These are phyloP conservation scores for Fusarium haematococcum DNA, from an alignment of 2,329 filamentous ascomycete species.

Conservation along the genomic window DNA sequence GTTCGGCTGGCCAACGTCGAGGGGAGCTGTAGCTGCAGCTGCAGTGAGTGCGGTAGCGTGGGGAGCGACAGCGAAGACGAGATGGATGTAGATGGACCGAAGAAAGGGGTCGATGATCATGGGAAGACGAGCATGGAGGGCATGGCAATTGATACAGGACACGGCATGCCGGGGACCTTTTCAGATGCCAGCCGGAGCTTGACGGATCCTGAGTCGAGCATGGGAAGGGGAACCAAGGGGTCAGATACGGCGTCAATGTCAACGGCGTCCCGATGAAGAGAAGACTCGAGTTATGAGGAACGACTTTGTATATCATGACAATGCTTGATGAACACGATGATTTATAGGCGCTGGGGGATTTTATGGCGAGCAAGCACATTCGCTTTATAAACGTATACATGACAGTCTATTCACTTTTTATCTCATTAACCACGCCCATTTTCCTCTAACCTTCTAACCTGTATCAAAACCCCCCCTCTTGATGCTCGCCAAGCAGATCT, in stretches of 20 bases:
- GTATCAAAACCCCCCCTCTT: neutral
- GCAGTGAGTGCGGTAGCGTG: slow-evolving; percentile 52
- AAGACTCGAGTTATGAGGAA: neutral
- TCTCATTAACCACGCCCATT: slow-evolving; percentile 1
- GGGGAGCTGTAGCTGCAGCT: slow-evolving; percentile 54
- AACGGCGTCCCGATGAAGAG: slow-evolving; percentile 44
- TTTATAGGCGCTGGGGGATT: neutral
- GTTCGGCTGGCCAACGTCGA: slow-evolving; percentile 63
- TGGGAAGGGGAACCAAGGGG: slow-evolving; percentile 49
- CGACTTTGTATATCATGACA: slow-evolving; percentile 6
- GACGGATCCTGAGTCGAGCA: slow-evolving; percentile 52
- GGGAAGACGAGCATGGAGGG: slow-evolving; percentile 23
- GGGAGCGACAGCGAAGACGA: slow-evolving; percentile 26
- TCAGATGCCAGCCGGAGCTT: slow-evolving; percentile 55
- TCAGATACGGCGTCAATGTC: slow-evolving; percentile 54
- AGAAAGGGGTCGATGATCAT: neutral
- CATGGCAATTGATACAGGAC: slow-evolving; percentile 39
- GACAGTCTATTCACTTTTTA: slow-evolving; percentile 10
- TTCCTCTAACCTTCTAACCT: slow-evolving; percentile 1
- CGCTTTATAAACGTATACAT: slow-evolving; percentile 1
- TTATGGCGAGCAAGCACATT: slow-evolving; percentile 2
- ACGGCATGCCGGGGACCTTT: slow-evolving; percentile 42
- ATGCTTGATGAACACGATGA: slow-evolving; percentile 3
- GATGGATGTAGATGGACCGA: slow-evolving; percentile 35
- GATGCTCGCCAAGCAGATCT: neutral